Evolutionary conservation across 495 filamentous ascomycete species (phyloP).

Genomic region (Penicillium silybi): DNA sequence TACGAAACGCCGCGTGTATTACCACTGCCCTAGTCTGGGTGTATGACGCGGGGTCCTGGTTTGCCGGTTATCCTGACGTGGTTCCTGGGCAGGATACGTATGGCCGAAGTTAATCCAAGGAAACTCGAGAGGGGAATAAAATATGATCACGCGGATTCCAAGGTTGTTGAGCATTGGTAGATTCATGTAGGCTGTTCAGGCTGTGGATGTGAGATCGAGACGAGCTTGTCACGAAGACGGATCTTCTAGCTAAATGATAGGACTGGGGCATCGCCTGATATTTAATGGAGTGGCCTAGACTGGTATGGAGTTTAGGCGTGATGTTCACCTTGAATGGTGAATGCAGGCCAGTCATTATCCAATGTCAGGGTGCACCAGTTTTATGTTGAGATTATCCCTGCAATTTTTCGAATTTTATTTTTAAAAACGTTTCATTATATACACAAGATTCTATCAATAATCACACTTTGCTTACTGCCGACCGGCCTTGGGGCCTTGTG

Average conservation of each 20-base stretch:
- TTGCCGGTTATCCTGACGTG: slow-evolving; percentile 3
- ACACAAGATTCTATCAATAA: too few relatives aligned
- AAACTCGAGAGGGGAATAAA: not conserved
- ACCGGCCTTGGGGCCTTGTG: too few relatives aligned
- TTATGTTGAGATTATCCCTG: too few relatives aligned
- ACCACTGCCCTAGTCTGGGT: not conserved
- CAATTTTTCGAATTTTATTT: too few relatives aligned
- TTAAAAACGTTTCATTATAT: too few relatives aligned
- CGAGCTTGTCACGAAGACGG: not conserved
- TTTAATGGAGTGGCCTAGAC: too few relatives aligned
- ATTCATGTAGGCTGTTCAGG: not conserved
- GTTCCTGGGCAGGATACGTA: not conserved
- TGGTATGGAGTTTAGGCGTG: too few relatives aligned
- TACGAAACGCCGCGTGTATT: slow-evolving; percentile 1
- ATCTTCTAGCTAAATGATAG: not conserved
- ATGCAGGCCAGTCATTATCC: too few relatives aligned
- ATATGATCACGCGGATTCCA: not conserved
- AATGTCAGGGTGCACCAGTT: too few relatives aligned
- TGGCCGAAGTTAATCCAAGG: not conserved
- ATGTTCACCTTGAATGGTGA: too few relatives aligned
- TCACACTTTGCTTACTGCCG: too few relatives aligned
- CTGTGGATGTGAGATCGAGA: not conserved
- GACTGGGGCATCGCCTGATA: too few relatives aligned
- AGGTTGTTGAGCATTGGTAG: not conserved
- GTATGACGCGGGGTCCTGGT: slow-evolving; percentile 4